phyloP scores from a whole-genome alignment of 371 early-diverging fungal species.

The Rhizopus delemar region DNA sequence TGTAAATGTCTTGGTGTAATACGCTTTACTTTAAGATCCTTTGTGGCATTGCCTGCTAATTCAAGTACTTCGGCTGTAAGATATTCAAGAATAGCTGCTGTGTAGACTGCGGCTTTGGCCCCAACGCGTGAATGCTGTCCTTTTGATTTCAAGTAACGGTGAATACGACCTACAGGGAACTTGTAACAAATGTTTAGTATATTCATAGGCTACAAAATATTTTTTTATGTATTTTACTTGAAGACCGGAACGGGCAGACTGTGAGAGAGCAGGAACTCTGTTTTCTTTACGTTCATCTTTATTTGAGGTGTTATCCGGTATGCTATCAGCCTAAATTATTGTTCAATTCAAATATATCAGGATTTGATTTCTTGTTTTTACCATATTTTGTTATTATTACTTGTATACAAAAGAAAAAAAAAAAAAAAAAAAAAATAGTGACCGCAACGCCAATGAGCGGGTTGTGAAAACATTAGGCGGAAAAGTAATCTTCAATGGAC shows the following conservation, averaged over 20 bases:
- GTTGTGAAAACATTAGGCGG: too few relatives aligned
- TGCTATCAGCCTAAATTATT: constrained; percentile 42
- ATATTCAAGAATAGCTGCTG: constrained; percentile 89
- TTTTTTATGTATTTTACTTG: constrained; percentile 47
- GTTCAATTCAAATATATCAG: neutral
- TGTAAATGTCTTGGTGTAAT: constrained; percentile 90
- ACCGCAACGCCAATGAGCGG: too few relatives aligned
- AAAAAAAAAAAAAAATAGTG: too few relatives aligned
- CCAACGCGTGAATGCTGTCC: constrained; percentile 83
- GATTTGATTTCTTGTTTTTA: too few relatives aligned
- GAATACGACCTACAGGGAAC: constrained; percentile 90
- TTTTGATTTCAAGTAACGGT: constrained; percentile 82
- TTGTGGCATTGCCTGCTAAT: constrained; percentile 89
- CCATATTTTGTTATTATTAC: too few relatives aligned
- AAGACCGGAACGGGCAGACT: constrained; percentile 68
- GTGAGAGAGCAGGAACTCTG: constrained; percentile 58
- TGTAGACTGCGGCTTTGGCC: constrained; percentile 89
- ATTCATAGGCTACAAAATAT: neutral
- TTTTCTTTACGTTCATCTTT: constrained; percentile 43
- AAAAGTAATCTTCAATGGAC: too few relatives aligned
- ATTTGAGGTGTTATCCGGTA: constrained; percentile 30
- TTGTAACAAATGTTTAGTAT: constrained; percentile 18
- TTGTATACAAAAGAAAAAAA: too few relatives aligned
- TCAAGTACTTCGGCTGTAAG: constrained; percentile 90
- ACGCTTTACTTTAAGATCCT: constrained; percentile 87